Evolutionary conservation across 1,284 basidiomycete genomes (phyloP).

Genomic region (Acaromyces ingoldii): DNA sequence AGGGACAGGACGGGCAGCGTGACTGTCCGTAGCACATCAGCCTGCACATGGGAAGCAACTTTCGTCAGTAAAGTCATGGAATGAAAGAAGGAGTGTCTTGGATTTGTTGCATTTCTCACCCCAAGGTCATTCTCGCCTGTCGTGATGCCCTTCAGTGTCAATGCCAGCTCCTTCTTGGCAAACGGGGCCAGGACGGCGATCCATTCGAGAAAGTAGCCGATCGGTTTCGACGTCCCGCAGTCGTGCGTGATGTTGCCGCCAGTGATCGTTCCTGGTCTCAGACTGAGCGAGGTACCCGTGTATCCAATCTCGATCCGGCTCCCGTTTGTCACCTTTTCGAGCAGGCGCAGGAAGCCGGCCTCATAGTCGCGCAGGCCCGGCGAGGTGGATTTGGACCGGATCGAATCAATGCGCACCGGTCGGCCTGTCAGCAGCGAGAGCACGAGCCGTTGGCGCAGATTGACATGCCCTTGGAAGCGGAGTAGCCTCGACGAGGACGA

Average conservation of each 20-base stretch:
- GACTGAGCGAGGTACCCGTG: constrained; percentile 61
- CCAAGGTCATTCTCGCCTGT: constrained; percentile 60
- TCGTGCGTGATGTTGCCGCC: constrained; percentile 80
- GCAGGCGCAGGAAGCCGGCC: constrained; percentile 77
- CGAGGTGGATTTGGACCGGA: constrained; percentile 84
- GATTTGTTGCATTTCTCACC: too few species aligned
- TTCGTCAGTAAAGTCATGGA: too few species aligned
- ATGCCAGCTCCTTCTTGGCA: constrained; percentile 75
- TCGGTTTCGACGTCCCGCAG: constrained; percentile 75
- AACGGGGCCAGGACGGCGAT: constrained; percentile 87
- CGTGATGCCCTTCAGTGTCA: constrained; percentile 83
- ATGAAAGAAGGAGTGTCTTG: too few species aligned
- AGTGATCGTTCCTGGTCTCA: constrained; percentile 85
- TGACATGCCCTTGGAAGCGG: constrained; percentile 69
- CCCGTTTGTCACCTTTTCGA: constrained; percentile 93
- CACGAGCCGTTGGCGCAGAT: constrained; percentile 78
- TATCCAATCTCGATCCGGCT: constrained; percentile 92
- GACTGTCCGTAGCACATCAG: constrained; percentile 84
- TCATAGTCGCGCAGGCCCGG: constrained; percentile 94
- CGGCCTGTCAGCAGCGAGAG: constrained; percentile 83
- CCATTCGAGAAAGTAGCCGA: constrained; percentile 93
- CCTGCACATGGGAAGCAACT: constrained; percentile 55
- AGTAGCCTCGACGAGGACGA: constrained; percentile 36
- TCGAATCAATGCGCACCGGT: constrained; percentile 77
- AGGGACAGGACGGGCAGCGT: constrained; percentile 84